Conservation (phyloP, 495 filamentous ascomycete species). For the Hyphodiscus hymeniophilus region DNA sequence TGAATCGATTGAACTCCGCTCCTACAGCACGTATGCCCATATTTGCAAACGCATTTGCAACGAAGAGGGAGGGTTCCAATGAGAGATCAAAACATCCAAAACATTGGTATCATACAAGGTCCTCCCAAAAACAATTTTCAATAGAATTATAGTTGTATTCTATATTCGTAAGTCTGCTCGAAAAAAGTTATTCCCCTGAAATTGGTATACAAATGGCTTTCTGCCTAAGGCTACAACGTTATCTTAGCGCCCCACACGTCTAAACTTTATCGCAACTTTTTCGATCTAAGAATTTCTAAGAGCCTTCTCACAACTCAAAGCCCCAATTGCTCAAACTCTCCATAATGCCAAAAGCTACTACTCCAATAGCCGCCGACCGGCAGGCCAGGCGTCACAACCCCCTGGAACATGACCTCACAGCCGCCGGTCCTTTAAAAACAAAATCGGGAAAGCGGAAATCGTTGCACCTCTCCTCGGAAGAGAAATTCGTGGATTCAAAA, state of each 20-base stretch:
- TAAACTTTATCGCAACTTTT: conserved; percentile 1
- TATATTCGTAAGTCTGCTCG: too few species aligned
- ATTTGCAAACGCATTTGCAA: too few species aligned
- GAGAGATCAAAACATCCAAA: too few species aligned
- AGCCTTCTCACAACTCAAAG: neutral
- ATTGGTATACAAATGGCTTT: too few species aligned
- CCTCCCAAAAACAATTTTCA: too few species aligned
- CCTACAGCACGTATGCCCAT: too few species aligned
- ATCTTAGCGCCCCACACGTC: conserved; percentile 1
- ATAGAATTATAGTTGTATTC: too few species aligned
- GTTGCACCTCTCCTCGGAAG: conserved; percentile 48
- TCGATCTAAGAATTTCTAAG: neutral
- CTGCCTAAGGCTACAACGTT: neutral
- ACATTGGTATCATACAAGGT: too few species aligned
- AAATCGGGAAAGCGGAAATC: conserved; percentile 48
- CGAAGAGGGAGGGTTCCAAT: too few species aligned
- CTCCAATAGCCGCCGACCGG: conserved; percentile 29
- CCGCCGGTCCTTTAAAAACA: conserved; percentile 53
- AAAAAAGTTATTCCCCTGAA: too few species aligned
- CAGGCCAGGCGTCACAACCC: conserved; percentile 53
- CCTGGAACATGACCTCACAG: conserved; percentile 61
- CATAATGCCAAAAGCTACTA: conserved; percentile 45
- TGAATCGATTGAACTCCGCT: too few species aligned
- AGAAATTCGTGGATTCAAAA: conserved; percentile 74
- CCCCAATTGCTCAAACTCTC: neutral